Evolutionary conservation across 148 eudicot species (phyloP), one percentile per base, ranked within the genome.

Genomic region (Camellia sinensis): DNA sequence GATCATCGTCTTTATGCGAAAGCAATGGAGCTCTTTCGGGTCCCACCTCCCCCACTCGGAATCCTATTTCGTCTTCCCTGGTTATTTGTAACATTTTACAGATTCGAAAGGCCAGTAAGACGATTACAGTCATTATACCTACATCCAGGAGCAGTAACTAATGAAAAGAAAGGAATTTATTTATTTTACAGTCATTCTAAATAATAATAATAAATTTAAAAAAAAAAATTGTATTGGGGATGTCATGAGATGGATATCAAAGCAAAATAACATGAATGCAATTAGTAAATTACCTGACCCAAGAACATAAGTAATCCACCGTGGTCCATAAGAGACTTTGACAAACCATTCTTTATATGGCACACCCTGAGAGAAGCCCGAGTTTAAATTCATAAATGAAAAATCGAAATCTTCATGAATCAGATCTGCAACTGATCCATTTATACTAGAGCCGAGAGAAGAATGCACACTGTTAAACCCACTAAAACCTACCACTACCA

Each of bases 321-420:
- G 84, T 6, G 90, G 88, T 63, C 86, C 89, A 78, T 82, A 89
- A 37, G 92, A 86, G 60, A 86, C 64, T 74, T 85, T 78, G 76
- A 88, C 71, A 76, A 74, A 82, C 86, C 87, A 81, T 62, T 83
- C 79, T 77, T 81, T 56, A 77, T 86, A 77, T 22, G 80, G 29
- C n/a, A 50, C 62, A 77, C 43, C 80, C 80, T 77, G 72, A 77
- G 13, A 77, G 70, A 65, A 50, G 46, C 72, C 29, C 52, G 45
- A 60, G 10, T 75, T 13, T 15, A 18, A 15, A 5, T 68, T 48
- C 52, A 48, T 15, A 15, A 0, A 68, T 43, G 9, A 68, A 68
- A 29, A 29, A 29, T 29, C 37, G 37, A 29, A 29, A 29, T 29
- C 37, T 29, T 29, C 37, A 29, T 29, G 37, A 29, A 29, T 29